Conservation (phyloP, 2,329 filamentous ascomycete species). For the Fusarium nisikadoi region DNA sequence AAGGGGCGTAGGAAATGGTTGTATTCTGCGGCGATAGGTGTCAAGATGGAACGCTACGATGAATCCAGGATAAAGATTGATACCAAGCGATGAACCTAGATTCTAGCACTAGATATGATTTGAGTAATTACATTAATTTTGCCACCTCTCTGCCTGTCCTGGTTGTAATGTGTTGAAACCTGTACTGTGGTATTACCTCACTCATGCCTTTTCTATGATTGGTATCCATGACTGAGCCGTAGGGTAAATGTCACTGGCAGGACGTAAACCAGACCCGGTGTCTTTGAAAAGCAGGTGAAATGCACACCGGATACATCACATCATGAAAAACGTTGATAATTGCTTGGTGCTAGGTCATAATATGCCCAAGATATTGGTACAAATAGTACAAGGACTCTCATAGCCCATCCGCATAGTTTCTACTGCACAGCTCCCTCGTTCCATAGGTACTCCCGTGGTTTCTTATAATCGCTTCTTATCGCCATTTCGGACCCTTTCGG, state of each 20-base stretch:
- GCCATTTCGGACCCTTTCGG: conserved; percentile 60
- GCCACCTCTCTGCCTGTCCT: background rate
- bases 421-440: conserved; percentile 15
- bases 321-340: conserved; percentile 32
- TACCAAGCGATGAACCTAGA: conserved; percentile 29
- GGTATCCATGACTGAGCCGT: background rate
- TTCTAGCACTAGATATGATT: conserved; percentile 6
- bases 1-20: background rate
- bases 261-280: background rate
- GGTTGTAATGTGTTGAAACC: background rate
- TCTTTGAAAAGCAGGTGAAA: background rate
- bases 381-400: conserved; percentile 47
- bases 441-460: background rate
- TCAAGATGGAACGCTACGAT: conserved; percentile 32
- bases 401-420: conserved; percentile 33
- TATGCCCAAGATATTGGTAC: conserved; percentile 47
- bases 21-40: conserved; percentile 14
- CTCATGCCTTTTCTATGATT: background rate
- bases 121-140: background rate
- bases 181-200: background rate
- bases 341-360: conserved; percentile 45
- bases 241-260: background rate
- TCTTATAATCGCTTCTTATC: conserved; percentile 63
- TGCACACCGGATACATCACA: background rate
- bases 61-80: conserved; percentile 28